Base-by-base conservation (phyloP, 2,329 filamentous ascomycete genomes). In the Nemania sp. region DNA sequence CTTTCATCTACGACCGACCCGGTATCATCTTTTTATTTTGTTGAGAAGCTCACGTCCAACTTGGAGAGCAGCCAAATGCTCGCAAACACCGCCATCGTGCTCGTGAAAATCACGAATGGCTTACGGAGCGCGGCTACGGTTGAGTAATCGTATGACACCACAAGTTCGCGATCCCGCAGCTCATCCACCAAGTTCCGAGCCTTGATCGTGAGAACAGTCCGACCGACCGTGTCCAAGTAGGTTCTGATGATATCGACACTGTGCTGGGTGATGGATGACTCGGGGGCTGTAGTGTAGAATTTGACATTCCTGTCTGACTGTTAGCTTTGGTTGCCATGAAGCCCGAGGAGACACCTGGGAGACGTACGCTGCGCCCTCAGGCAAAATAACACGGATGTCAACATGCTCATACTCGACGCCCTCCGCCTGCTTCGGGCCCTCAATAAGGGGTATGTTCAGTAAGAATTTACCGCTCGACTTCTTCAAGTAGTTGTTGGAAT, bases 151-250 rank as follows among this genome's bases (percentile, higher is more conserved):
- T 99, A 99, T 1, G 90, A 89, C 54, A 98, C 90, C 68, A 97
- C 80, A 20, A 98, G 76, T 66, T 95, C 88, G 34, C 90, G 87
- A 71, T 93, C 92, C 55, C 93, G 85, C 71, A 93, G 86, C 68
- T 98, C 95, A 69, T 99, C 95, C 1, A 96, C 91, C 54, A 98
- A 80, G 75, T 97, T 98, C 68, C 87, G 83, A 7, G 92, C 91
- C 63, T 89, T 90, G 71, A 99, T 82, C 52, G 84, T 88, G 62
- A 99, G 82, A 0, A 88, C 85, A 0, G 94, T 96, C 65, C 95
- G 90, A 63, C 95, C 95, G 34, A 94, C 71, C 0, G 95, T 98
- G 76, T 99, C 95, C 79, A 99, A 90, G 78, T 92, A 99, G 0
- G 93, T 97, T 76, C 88, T 89, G 78, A 95, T 86, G n/a, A 89